A percentile compares a stretch with the other conserved stretches of the same genome.
phyloP scores from a whole-genome alignment of 805 yeast species.

The Wickerhamiella parazyma region DNA sequence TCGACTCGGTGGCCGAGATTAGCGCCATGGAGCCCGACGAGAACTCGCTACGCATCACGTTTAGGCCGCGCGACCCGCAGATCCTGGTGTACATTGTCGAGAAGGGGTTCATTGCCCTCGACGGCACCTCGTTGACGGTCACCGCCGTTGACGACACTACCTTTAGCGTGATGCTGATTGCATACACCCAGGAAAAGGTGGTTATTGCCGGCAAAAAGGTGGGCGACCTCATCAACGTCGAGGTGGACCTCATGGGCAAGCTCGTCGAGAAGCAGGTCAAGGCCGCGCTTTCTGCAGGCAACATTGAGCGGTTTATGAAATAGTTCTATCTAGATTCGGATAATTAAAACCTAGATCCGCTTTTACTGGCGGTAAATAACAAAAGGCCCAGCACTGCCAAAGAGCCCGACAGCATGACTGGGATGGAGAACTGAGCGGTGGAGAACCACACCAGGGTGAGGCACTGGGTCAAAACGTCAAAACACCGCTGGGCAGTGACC shows the following conservation, averaged over 20 bases:
- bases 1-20: constrained; percentile 74
- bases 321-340: too few relatives aligned
- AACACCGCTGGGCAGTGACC: not conserved
- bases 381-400: constrained; percentile 2
- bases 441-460: constrained; percentile 4
- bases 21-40: constrained; percentile 42
- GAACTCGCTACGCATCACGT: constrained; percentile 64
- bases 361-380: not conserved
- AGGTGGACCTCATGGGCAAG: constrained; percentile 91
- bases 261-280: constrained; percentile 74
- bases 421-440: constrained; percentile 2
- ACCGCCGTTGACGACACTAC: constrained; percentile 57
- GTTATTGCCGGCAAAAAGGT: constrained; percentile 49
- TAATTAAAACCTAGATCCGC: too few relatives aligned
- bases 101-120: constrained; percentile 86
- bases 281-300: constrained; percentile 31
- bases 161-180: constrained; percentile 82
- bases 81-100: constrained; percentile 67
- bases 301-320: not conserved
- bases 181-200: constrained; percentile 77
- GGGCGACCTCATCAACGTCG: constrained; percentile 68
- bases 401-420: not conserved
- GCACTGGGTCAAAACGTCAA: constrained; percentile 1
- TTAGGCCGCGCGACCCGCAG: constrained; percentile 50
- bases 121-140: constrained; percentile 86